Percentiles rank a stretch among this genome's conserved stretches.
phyloP scores from a whole-genome alignment of 2,329 filamentous ascomycete species.

The Paecilomyces variotii region DNA sequence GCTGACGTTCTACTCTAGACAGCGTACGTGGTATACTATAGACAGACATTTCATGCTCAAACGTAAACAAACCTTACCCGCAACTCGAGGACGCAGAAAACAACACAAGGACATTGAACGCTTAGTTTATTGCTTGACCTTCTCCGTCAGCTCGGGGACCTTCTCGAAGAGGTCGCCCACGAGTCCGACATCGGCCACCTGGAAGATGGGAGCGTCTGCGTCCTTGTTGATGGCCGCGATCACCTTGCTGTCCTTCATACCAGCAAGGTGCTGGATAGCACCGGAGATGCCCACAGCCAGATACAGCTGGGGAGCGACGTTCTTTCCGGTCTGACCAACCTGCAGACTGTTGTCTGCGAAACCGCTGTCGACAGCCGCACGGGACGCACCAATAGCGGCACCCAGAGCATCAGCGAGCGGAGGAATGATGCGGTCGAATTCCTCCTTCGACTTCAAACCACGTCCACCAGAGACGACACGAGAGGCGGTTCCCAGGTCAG shows the following conservation, averaged over 20 bases:
- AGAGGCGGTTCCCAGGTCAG: slow-evolving; percentile 81
- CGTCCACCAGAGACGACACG: slow-evolving; percentile 90
- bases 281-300: slow-evolving; percentile 93
- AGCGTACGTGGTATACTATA: neutral
- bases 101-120: neutral
- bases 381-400: slow-evolving; percentile 90
- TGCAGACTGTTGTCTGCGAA: slow-evolving; percentile 98
- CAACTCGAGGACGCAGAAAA: neutral
- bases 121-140: slow-evolving; percentile 56
- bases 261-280: slow-evolving; percentile 94
- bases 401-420: slow-evolving; percentile 87
- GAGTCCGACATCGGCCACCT: slow-evolving; percentile 90
- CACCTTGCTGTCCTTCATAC: slow-evolving; percentile 99
- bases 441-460: slow-evolving; percentile 94
- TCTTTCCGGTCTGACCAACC: slow-evolving; percentile 97
- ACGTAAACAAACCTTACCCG: neutral
- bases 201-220: slow-evolving; percentile 92
- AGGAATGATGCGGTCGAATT: slow-evolving; percentile 88
- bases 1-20: neutral
- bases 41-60: neutral
- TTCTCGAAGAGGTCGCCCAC: slow-evolving; percentile 94
- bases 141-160: slow-evolving; percentile 92
- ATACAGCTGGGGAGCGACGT: slow-evolving; percentile 92
- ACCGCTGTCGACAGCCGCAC: slow-evolving; percentile 91
- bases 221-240: slow-evolving; percentile 99